Evolutionary conservation across 2,329 filamentous ascomycete genomes (phyloP).

Genomic region (Colletotrichum horii): DNA sequence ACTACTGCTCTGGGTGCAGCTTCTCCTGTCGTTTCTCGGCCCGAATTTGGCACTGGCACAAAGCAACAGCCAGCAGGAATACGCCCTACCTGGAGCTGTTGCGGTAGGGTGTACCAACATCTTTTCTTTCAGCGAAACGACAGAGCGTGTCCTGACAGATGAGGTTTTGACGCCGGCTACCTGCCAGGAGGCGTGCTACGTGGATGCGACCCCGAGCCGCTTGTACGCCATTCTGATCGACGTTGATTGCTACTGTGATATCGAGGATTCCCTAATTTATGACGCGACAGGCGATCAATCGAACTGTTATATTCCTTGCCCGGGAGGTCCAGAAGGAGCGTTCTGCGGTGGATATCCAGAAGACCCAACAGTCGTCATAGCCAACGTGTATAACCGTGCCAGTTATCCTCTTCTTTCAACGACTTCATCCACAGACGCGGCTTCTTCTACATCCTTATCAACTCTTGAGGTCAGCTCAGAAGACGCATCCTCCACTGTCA

Average conservation of each 20-base stretch:
- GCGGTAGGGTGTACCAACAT: not conserved
- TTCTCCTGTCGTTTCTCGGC: not conserved
- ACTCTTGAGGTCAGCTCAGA: not conserved
- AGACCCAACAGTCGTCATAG: not conserved
- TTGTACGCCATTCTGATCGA: not conserved
- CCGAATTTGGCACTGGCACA: not conserved
- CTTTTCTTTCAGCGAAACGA: not conserved
- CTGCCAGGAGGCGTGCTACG: not conserved
- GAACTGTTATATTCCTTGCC: not conserved
- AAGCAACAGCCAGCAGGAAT: not conserved
- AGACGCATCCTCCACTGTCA: not conserved
- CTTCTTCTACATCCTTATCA: not conserved
- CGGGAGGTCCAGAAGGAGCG: not conserved
- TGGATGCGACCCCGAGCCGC: not conserved
- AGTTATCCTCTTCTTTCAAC: not conserved
- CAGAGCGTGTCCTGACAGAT: not conserved
- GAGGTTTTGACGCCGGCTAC: not conserved
- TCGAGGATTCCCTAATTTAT: too few relatives aligned
- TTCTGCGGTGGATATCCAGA: not conserved
- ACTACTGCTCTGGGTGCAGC: not conserved
- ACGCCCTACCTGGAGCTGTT: not conserved
- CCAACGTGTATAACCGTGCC: not conserved
- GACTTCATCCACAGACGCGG: not conserved
- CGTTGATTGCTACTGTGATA: not conserved
- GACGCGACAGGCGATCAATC: not conserved